These are phyloP conservation scores for Sisymbrium altissimum DNA, from an alignment of 345 rosid species.

Conservation along the genomic window DNA sequence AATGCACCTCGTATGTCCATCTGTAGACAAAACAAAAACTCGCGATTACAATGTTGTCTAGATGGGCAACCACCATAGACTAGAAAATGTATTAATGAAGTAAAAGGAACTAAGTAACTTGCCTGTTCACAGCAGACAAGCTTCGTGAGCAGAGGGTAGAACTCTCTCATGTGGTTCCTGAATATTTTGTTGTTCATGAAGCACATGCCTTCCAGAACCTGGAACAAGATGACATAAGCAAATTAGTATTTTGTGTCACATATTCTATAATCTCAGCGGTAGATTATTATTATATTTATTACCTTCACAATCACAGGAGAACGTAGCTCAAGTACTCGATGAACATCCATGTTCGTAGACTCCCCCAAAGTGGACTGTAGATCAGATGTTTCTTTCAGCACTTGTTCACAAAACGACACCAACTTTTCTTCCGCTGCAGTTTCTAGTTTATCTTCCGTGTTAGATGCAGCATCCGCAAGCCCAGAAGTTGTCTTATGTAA, in stretches of 20 bases:
- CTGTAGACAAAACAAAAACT: slow-evolving; percentile 40
- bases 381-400: slow-evolving; percentile 82
- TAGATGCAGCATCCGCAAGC: slow-evolving; percentile 30
- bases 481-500: slow-evolving; percentile 77
- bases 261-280: not conserved
- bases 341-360: slow-evolving; percentile 75
- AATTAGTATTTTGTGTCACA: not conserved
- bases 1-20: slow-evolving; percentile 93
- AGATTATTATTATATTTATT: not conserved
- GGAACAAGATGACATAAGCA: slow-evolving; percentile 27
- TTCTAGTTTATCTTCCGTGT: slow-evolving; percentile 50
- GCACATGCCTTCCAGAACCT: slow-evolving; percentile 97
- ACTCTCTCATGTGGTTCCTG: slow-evolving; percentile 80
- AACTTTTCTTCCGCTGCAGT: slow-evolving; percentile 81
- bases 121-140: slow-evolving; percentile 98
- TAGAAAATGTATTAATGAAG: not conserved
- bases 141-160: slow-evolving; percentile 84
- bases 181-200: slow-evolving; percentile 79
- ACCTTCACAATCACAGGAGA: slow-evolving; percentile 95
- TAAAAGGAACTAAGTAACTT: slow-evolving; percentile 8
- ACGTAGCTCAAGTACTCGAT: slow-evolving; percentile 82
- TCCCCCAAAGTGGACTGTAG: slow-evolving; percentile 76
- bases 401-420: slow-evolving; percentile 84
- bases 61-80: not conserved
- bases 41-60: not conserved